Evolutionary conservation across 257 asterid species (phyloP), one percentile per base, ranked within the genome.

Genomic region (Dorcoceras hygrometricum): DNA sequence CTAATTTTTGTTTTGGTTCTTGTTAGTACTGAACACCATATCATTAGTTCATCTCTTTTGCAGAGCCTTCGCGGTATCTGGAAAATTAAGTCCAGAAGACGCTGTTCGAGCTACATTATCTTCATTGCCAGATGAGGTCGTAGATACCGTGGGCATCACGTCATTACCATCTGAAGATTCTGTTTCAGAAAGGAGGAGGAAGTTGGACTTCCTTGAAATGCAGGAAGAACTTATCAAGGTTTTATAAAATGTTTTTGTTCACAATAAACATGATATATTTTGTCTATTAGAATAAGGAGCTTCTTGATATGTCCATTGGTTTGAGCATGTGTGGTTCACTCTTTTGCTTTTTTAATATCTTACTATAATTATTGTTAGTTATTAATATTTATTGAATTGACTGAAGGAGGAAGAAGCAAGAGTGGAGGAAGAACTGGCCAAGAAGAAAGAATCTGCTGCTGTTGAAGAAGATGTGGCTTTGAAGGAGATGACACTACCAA

Each of bases 101-200:
- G 95, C 84, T 54, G 95, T 89, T 69, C 84, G 72, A 65, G 95
- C 95, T 71, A 89, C 98, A 53, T 66, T 91, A 69, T 85, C 93
- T 69, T 91, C 98, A 3, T 88, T 91, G 32, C 98, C 98, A 60
- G 98, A 88, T 77, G 98, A 91, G 80, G 96, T 91, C 71, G 98
- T 88, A 69, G 94, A 89, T 73, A 86, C 93, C 25, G 89, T 91
- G 68, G 96, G 95, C 5, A 64, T 83, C 55, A 84, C 90, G 57
- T 78, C 96, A 63, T 80, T 90, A 81, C 95, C 96, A 29, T 84
- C 96, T 73, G 96, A 91, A 78, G 98, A 91, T 83, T 81, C 89
- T 62, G 74, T 91, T 67, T 81, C 96, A 14, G 98, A 91, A 73
- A 86, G 95, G 90, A 88, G 87, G 82, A 85, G 94, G 83, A 91